Conservation (phyloP, 331 rosid genomes). For the Malus hybrid region DNA sequence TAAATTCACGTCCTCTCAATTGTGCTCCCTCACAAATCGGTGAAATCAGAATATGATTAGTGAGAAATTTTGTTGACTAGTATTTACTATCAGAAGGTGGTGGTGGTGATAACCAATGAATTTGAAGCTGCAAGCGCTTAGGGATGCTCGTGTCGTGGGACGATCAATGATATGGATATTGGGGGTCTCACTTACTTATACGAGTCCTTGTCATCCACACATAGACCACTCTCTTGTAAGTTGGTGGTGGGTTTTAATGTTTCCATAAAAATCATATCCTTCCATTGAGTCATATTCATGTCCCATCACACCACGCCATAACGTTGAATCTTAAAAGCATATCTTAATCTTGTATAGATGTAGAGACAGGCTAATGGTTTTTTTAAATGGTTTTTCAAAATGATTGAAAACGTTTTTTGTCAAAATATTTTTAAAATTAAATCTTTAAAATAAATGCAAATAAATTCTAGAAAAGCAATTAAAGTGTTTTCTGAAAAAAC, state of each 20-base stretch:
- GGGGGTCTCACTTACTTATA: neutral
- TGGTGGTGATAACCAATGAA: constrained; percentile 49
- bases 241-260: constrained; percentile 11
- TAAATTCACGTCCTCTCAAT: neutral
- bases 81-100: neutral
- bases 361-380: fast-evolving
- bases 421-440: fast-evolving
- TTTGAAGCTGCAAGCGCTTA: constrained; percentile 29
- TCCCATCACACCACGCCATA: neutral
- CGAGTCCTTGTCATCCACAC: constrained; percentile 3
- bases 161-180: neutral
- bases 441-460: no score
- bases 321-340: neutral
- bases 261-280: neutral
- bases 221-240: neutral
- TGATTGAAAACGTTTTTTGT: fast-evolving
- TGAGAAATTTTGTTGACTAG: constrained; percentile 2
- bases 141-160: neutral
- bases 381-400: no score
- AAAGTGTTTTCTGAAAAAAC: no score
- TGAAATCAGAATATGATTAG: neutral
- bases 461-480: fast-evolving
- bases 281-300: neutral
- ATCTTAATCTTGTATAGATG: neutral
- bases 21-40: neutral